Percentiles rank a stretch among this genome's conserved stretches.
These are phyloP conservation scores for Claviceps digitariae DNA, from an alignment of 2,329 filamentous ascomycete species.

Conservation along the genomic window DNA sequence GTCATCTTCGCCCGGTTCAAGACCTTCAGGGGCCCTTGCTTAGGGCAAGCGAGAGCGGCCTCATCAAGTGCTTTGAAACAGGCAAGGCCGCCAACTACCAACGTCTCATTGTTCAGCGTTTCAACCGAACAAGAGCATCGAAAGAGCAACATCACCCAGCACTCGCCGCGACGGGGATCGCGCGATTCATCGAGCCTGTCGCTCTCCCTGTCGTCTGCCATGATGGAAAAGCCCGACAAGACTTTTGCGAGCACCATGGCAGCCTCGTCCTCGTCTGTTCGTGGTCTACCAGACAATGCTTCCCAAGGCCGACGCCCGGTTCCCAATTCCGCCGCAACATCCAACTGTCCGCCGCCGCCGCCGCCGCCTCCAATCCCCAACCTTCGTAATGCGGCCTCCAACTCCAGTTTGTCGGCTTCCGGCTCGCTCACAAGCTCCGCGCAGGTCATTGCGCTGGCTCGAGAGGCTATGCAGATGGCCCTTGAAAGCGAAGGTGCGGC, in stretches of 20 bases:
- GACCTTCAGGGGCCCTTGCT: constrained; percentile 8
- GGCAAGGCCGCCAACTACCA: constrained; percentile 8
- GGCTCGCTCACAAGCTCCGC: constrained; percentile 38
- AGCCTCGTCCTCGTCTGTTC: constrained; percentile 14
- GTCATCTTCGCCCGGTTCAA: constrained; percentile 8
- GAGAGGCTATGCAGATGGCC: constrained; percentile 54
- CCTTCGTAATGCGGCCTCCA: constrained; percentile 32
- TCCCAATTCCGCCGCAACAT: constrained; percentile 23
- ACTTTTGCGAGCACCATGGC: constrained; percentile 12
- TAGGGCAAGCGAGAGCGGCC: constrained; percentile 10
- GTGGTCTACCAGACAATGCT: constrained; percentile 28
- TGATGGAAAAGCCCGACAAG: constrained; percentile 24
- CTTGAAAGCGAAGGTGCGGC: constrained; percentile 53
- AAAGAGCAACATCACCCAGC: constrained; percentile 1
- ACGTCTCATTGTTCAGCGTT: constrained; percentile 1
- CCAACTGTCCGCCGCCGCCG: constrained; percentile 26
- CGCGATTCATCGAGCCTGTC: constrained; percentile 3
- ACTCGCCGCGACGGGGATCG: constrained; percentile 4
- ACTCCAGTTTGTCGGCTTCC: constrained; percentile 34
- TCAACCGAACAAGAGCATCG: not conserved
- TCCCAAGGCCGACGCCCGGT: constrained; percentile 25
- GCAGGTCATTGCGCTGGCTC: constrained; percentile 52
- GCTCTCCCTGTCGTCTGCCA: constrained; percentile 8
- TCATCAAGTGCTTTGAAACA: constrained; percentile 17
- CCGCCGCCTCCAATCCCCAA: constrained; percentile 33